Base-by-base conservation (phyloP, 2,329 filamentous ascomycete species). In the Pseudogymnoascus sp. region DNA sequence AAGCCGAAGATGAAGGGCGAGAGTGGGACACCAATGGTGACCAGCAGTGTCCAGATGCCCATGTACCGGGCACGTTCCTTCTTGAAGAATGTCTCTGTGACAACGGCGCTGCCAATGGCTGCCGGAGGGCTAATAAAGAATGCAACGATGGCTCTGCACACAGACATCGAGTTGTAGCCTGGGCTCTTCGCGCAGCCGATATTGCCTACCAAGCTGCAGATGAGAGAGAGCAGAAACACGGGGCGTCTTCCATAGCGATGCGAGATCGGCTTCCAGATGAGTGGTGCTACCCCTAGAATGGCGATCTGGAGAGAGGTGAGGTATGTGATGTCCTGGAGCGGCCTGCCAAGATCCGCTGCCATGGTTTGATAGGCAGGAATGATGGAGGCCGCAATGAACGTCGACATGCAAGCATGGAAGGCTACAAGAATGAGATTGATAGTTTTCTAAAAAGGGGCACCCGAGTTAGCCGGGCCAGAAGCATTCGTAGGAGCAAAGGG, bases 71-170 rank as follows among this genome's bases (percentile, higher is more conserved):
- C 82, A 40, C 81, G 72, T 35, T 83, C 79, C 56, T 77, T 77
- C 70, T 79, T 80, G 70, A 83, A 83, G 61, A 81, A 83, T 0
- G 79, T 82, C 66, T 84, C 82, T 13, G 80, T 80, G 3, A 84
- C 82, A 2, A 83, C 79, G 0, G 77, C 81, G 70, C 79, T 82
- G 17, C 82, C 81, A 61, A 83, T 80, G 0, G 80, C 81, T 17
- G 74, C 75, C 0, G 81, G 79, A 13, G 82, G 82, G 21, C 75
- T 77, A 64, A 84, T 83, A 70, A 83, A 83, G 68, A 83, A 83
- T 0, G 80, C 75, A 11, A 76, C 74, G 23, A 84, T 72, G 5
- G 78, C 79, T 65, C 81, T 74, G 62, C 78, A 82, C 0, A 75
- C 73, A 1, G 76, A 76, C 77, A 80, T 79, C 4, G 79, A 71